These are phyloP conservation scores for Malassezia sp. DNA, from an alignment of 1,284 basidiomycete species.

Conservation along the genomic window DNA sequence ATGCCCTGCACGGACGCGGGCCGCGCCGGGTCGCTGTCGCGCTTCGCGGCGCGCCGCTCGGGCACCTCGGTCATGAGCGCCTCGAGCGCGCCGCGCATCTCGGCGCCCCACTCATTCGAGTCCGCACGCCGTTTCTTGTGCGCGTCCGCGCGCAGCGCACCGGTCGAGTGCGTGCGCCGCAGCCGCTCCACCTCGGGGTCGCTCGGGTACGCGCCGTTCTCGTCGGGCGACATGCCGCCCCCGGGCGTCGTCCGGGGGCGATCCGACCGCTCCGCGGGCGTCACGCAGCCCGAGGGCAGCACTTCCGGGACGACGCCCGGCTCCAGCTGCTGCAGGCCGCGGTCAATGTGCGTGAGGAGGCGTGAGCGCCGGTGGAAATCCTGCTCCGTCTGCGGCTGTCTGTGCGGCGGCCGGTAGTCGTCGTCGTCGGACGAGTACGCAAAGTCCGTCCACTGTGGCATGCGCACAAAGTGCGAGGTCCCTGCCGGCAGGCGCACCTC, in stretches of 20 bases:
- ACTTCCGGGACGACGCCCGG: background rate
- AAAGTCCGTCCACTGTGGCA: constrained; percentile 45
- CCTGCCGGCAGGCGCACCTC: constrained; percentile 33
- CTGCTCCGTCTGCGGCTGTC: background rate
- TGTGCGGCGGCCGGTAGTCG: background rate
- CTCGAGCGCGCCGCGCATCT: no score
- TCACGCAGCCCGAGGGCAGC: background rate
- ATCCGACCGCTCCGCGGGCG: background rate
- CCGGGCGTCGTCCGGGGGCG: no score
- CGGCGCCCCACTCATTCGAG: no score
- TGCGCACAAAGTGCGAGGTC: constrained; percentile 23
- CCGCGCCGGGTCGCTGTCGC: no score
- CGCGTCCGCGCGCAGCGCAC: background rate
- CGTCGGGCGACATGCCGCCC: no score
- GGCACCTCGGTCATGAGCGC: no score
- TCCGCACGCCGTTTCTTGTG: no score
- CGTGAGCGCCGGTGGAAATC: constrained; percentile 15
- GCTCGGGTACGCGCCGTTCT: no score
- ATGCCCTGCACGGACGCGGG: no score
- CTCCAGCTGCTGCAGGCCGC: constrained; percentile 30
- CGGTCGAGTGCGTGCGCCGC: background rate
- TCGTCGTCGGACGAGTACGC: constrained; percentile 28
- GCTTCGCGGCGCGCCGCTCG: no score
- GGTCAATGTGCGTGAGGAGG: constrained; percentile 38
- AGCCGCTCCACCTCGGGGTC: no score